Base-by-base conservation (phyloP, 2,329 filamentous ascomycete genomes). In the Talaromyces funiculosus region DNA sequence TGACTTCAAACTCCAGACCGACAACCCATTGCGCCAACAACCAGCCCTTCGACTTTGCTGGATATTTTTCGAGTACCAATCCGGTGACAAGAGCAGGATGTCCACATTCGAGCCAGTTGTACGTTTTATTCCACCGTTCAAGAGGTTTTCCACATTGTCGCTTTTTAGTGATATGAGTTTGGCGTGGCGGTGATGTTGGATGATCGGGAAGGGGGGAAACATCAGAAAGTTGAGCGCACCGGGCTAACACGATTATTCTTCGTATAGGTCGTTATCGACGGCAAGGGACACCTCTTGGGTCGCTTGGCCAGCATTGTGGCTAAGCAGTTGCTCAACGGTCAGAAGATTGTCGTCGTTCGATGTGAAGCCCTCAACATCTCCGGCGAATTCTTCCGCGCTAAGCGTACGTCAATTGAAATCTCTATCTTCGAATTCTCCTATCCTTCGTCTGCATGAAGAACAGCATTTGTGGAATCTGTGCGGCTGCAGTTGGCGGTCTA, bases 321-420 rank as follows among this genome's bases (percentile, higher is more conserved):
- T 80, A 97, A 97, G 90, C 93, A 97, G 86, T 88, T 97, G 77
- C 90, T 97, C 74, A 95, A 88, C 82, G 93, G 93, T 80, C 93
- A 97, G 86, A 97, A 97, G 90, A 95, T 99, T 79, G 93, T 97
- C 76, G 85, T 99, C 73, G 94, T 99, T 80, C 91, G 94, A 86
- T 95, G 90, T 83, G 94, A 99, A 85, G 92, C 91, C 75, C 88
- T 99, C 81, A 99, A 99, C 89, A 99, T 99, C 87, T 99, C 94
- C 72, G 94, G 94, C 84, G 94, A 97, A 86, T 99, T 99, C 90
- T 99, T 99, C 90, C 92, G 94, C 81, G 88, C 93, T 73, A 99
- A 99, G 90, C 90, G 94, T 99, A 96, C 82, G 93, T 96, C 76
- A 67, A 67, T 69, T 68, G 20, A 24, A 16, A 43, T 18, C 63